Conservation (phyloP, 352 stramenopile species). For the Phytopythium chamaehyphon region DNA sequence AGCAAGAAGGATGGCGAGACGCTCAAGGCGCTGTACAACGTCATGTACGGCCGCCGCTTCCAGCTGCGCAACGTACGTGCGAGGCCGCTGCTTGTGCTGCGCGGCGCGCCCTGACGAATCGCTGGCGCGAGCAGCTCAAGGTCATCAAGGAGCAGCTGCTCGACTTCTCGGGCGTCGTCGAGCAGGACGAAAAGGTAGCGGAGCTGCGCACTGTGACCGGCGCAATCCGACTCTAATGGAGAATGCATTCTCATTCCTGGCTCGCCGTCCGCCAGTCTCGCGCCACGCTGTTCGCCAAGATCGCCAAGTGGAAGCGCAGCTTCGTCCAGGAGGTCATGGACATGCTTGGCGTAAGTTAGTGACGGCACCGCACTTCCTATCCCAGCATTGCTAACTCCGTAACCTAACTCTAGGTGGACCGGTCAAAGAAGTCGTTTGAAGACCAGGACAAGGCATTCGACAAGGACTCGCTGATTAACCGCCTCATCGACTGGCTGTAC, state of each 20-base stretch:
- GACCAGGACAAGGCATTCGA: slow-evolving; percentile 45
- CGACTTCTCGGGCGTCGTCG: slow-evolving; percentile 61
- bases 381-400: neutral
- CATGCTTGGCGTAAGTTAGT: slow-evolving; percentile 44
- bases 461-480: slow-evolving; percentile 65
- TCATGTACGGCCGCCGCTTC: slow-evolving; percentile 78
- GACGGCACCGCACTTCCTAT: neutral
- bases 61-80: slow-evolving; percentile 71
- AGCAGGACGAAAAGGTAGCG: slow-evolving; percentile 62
- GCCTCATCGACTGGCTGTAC: slow-evolving; percentile 73
- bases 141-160: slow-evolving; percentile 80
- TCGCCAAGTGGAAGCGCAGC: slow-evolving; percentile 59
- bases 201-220: neutral
- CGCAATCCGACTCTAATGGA: neutral
- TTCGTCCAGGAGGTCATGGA: slow-evolving; percentile 81
- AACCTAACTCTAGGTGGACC: slow-evolving; percentile 46
- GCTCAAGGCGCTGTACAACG: slow-evolving; percentile 74
- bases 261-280: slow-evolving; percentile 27
- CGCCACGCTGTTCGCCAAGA: slow-evolving; percentile 54
- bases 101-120: neutral
- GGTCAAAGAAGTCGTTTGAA: slow-evolving; percentile 83
- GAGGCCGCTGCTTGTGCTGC: neutral
- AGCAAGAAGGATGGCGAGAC: slow-evolving; percentile 70
- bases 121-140: slow-evolving; percentile 40
- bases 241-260: neutral